phyloP scores from a whole-genome alignment of 23 red algal genomes.

The Gracilaria gracilis region DNA sequence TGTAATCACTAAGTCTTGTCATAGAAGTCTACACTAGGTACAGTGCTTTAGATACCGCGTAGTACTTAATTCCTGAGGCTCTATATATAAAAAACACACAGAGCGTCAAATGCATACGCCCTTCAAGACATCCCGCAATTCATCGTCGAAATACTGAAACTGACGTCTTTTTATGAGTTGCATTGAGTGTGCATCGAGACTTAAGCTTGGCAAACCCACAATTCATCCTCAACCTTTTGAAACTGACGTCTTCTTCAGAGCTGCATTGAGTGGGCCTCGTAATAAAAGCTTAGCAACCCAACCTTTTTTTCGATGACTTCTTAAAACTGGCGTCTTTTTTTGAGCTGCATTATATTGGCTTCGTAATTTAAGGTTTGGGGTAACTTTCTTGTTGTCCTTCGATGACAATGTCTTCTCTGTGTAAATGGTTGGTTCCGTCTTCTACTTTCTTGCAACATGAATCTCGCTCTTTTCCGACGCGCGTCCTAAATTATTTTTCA shows the following conservation, averaged over 20 bases:
- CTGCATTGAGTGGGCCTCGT: too few relatives aligned
- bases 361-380: neutral
- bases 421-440: neutral
- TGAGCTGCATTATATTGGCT: neutral
- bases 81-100: neutral
- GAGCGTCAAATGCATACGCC: neutral
- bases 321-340: neutral
- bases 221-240: too few relatives aligned
- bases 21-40: neutral
- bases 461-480: neutral
- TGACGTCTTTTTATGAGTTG: too few relatives aligned
- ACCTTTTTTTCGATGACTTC: neutral
- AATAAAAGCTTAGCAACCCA: too few relatives aligned
- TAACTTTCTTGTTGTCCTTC: neutral
- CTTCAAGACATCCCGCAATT: neutral
- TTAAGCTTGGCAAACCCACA: too few relatives aligned
- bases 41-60: neutral
- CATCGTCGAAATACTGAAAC: too few relatives aligned
- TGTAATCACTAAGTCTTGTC: neutral
- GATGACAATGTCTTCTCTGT: neutral
- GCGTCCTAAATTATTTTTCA: neutral
- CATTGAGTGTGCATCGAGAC: too few relatives aligned
- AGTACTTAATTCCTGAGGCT: neutral
- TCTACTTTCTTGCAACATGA: slow-evolving; percentile 15
- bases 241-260: too few relatives aligned